Evolutionary conservation across 768 basidiomycete genomes (phyloP).

Genomic region (Amanita polypyramis): DNA sequence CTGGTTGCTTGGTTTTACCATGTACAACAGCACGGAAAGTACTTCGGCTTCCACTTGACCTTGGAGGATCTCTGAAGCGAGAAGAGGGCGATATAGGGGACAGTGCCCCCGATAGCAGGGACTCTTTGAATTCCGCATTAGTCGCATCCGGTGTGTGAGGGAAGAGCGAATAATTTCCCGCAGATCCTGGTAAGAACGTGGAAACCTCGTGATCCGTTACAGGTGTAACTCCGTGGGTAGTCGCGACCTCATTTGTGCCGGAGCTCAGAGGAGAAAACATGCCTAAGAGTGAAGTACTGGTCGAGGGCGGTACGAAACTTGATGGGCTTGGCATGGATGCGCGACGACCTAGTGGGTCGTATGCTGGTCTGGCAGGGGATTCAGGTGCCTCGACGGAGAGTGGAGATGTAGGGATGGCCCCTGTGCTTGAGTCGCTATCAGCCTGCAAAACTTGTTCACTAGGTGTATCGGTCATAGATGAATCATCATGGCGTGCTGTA

Average conservation of each 20-base stretch:
- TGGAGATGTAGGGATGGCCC: slow-evolving; percentile 7
- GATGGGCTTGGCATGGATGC: background rate
- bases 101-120: background rate
- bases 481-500: background rate
- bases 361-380: slow-evolving; percentile 15
- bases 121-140: slow-evolving; percentile 15
- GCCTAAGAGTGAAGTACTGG: background rate
- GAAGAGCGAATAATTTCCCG: slow-evolving; percentile 22
- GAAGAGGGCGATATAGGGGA: background rate
- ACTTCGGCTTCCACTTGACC: slow-evolving; percentile 4
- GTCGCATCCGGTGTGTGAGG: slow-evolving; percentile 25
- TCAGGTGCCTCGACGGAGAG: slow-evolving; percentile 6
- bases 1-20: slow-evolving; percentile 36
- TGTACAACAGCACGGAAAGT: slow-evolving; percentile 52
- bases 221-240: slow-evolving; percentile 28
- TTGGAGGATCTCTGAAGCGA: slow-evolving; percentile 4
- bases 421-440: background rate
- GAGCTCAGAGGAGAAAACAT: background rate
- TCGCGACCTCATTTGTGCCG: slow-evolving; percentile 21
- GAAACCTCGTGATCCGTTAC: slow-evolving; percentile 26
- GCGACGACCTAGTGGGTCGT: slow-evolving; percentile 10
- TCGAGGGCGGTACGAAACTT: background rate
- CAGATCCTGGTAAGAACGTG: slow-evolving; percentile 20
- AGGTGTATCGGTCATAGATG: slow-evolving; percentile 11
- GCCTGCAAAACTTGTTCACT: slow-evolving; percentile 8